phyloP scores from a whole-genome alignment of 179 eudicot species.

The Actinidia polygama region DNA sequence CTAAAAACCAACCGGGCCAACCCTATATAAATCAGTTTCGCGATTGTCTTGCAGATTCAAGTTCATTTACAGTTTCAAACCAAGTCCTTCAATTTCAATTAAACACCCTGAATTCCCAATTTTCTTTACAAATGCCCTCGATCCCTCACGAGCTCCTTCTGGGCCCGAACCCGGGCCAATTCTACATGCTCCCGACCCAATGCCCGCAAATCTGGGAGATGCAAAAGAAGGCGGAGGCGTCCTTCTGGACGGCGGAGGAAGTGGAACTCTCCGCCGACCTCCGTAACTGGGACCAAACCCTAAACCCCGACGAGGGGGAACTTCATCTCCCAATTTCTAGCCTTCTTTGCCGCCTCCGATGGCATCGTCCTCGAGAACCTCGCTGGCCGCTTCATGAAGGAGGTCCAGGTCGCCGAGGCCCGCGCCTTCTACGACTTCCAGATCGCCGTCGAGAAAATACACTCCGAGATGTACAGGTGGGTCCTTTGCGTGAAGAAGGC shows the following conservation, averaged over 20 bases:
- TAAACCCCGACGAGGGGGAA: conserved; percentile 57
- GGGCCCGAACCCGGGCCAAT: no score
- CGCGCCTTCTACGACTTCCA: conserved; percentile 85
- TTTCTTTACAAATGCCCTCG: no score
- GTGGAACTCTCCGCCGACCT: conserved; percentile 67
- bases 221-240: conserved; percentile 93
- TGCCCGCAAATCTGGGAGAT: conserved; percentile 89
- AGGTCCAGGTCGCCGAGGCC: conserved; percentile 76
- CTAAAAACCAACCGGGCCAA: no score
- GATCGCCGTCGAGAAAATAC: conserved; percentile 82
- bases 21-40: no score
- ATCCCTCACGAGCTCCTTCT: no score
- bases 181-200: conserved; percentile 84
- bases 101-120: no score
- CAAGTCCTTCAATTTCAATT: no score
- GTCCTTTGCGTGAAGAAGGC: conserved; percentile 67
- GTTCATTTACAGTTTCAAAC: no score
- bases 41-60: no score
- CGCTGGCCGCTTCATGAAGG: conserved; percentile 78
- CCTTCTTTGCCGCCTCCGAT: conserved; percentile 81
- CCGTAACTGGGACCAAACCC: conserved; percentile 61
- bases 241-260: conserved; percentile 93
- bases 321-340: conserved; percentile 75
- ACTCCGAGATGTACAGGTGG: conserved; percentile 82
- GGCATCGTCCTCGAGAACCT: conserved; percentile 83